phyloP scores from a whole-genome alignment of 2,329 filamentous ascomycete species.

The Rutstroemia sp. region DNA sequence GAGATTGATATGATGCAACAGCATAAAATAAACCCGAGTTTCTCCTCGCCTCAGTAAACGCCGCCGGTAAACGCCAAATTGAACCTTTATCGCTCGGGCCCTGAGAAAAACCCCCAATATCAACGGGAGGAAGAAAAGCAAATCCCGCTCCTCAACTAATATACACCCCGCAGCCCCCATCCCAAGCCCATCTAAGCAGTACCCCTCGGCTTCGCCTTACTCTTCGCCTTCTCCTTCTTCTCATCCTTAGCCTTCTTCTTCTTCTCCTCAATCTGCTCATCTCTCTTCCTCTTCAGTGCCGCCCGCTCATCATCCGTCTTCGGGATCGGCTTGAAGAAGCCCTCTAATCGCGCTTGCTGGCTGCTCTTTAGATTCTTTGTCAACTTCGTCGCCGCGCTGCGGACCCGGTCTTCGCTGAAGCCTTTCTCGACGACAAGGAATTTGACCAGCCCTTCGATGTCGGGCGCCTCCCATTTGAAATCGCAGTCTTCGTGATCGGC shows the following conservation, averaged over 20 bases:
- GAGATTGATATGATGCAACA: no score
- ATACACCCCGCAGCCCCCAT: background rate
- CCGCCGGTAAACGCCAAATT: no score
- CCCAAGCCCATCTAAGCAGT: constrained; percentile 14
- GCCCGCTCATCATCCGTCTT: constrained; percentile 84
- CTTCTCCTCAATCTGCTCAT: constrained; percentile 42
- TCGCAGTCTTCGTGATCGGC: constrained; percentile 85
- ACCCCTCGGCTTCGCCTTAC: constrained; percentile 73
- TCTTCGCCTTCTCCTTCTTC: constrained; percentile 80
- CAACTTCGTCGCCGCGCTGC: constrained; percentile 67
- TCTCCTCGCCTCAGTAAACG: no score
- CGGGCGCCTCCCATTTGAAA: constrained; percentile 95
- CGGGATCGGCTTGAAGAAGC: constrained; percentile 91
- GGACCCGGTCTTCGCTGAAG: constrained; percentile 91
- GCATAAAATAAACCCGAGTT: no score
- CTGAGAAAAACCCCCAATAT: no score
- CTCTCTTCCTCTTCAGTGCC: constrained; percentile 82
- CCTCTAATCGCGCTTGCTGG: constrained; percentile 86
- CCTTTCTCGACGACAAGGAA: constrained; percentile 92
- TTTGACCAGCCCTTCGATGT: constrained; percentile 81
- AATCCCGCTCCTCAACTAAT: background rate
- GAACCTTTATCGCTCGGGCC: no score
- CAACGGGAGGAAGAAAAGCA: background rate
- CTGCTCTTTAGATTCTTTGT: constrained; percentile 86
- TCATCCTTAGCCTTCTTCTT: constrained; percentile 29